phyloP scores from a whole-genome alignment of 2,329 filamentous ascomycete genomes.

The Pseudogymnoascus sp. region DNA sequence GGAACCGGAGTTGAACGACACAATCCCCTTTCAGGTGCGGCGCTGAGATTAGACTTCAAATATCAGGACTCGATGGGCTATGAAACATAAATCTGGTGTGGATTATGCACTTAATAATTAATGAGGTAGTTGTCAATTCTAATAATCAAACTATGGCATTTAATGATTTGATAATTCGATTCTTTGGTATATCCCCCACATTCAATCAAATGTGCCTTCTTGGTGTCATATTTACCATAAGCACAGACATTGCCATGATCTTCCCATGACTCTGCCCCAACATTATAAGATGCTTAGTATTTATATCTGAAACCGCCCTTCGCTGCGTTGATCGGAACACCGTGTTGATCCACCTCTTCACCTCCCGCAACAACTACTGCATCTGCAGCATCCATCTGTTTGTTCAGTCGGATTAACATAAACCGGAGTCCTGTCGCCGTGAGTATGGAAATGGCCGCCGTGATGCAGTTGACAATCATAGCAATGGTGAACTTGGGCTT shows the following conservation, averaged over 20 bases:
- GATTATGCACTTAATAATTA: background rate
- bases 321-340: constrained; percentile 12
- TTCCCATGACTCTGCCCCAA: no score
- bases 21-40: background rate
- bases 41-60: background rate
- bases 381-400: constrained; percentile 58
- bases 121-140: background rate
- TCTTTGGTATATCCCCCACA: background rate
- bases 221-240: background rate
- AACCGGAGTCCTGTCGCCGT: constrained; percentile 54
- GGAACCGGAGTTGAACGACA: background rate
- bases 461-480: constrained; percentile 60
- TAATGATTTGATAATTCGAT: background rate
- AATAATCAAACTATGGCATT: background rate
- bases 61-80: background rate
- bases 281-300: background rate
- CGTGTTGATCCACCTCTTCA: constrained; percentile 10
- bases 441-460: constrained; percentile 53
- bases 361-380: constrained; percentile 39
- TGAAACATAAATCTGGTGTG: background rate
- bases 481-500: constrained; percentile 45
- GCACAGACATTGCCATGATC: background rate
- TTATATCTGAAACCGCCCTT: constrained; percentile 11
- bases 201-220: background rate
- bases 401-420: constrained; percentile 57